Conservation (phyloP, 73 alveolate genomes). For the Paramecium caudatum region DNA sequence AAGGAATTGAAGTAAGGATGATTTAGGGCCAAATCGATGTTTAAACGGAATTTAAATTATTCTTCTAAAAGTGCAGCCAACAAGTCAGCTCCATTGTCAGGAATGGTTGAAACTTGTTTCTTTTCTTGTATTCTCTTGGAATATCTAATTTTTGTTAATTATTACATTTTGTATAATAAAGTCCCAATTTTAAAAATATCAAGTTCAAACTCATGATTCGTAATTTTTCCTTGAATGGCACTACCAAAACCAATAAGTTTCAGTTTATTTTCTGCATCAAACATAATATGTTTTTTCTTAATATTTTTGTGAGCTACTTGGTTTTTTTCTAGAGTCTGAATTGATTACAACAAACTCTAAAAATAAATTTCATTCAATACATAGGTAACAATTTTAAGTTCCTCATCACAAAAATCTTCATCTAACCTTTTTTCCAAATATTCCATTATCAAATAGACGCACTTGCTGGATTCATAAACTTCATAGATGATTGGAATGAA, state of each 20-base stretch:
- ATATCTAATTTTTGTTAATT: neutral
- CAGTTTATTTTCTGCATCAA: conserved; percentile 19
- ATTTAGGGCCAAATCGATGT: neutral
- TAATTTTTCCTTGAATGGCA: neutral
- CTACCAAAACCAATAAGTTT: conserved; percentile 15
- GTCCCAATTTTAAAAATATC: conserved; percentile 21
- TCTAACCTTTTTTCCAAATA: neutral
- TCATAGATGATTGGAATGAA: conserved; percentile 2
- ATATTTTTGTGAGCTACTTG: neutral
- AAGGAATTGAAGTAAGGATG: conserved; percentile 31
- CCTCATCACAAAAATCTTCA: conserved; percentile 17
- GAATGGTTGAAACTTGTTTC: neutral
- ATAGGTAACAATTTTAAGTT: neutral
- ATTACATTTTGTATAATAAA: neutral
- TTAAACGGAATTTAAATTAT: neutral
- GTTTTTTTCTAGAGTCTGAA: neutral
- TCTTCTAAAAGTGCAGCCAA: neutral
- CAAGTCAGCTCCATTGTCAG: neutral
- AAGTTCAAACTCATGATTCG: conserved; percentile 31
- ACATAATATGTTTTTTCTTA: neutral
- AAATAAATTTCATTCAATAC: neutral
- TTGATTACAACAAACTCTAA: neutral
- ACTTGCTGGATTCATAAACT: neutral
- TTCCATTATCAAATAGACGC: conserved; percentile 9
- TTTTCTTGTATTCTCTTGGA: neutral